Evolutionary conservation across 163 green algal genomes (phyloP).

Genomic region (Volvox carteri): DNA sequence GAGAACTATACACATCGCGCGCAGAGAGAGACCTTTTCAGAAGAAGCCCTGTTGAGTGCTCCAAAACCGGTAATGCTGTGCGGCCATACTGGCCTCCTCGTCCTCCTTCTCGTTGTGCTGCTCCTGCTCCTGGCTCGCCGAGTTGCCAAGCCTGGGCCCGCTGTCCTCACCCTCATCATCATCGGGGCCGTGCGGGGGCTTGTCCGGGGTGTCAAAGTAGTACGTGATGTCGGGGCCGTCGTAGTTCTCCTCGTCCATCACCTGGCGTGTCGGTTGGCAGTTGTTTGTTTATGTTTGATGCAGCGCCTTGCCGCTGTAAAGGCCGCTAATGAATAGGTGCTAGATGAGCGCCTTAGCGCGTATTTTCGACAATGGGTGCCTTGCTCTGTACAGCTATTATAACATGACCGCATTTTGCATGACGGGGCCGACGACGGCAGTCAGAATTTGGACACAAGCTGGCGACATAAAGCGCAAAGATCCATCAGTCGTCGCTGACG

Average conservation of each 20-base stretch:
- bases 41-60: constrained; percentile 51
- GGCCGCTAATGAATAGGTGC: too few species aligned
- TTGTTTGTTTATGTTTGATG: too few species aligned
- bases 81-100: background rate
- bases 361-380: too few species aligned
- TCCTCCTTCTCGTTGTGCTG: background rate
- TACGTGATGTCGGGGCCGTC: constrained; percentile 85
- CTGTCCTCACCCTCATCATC: constrained; percentile 68
- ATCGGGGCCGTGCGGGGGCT: constrained; percentile 60
- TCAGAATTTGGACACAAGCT: too few species aligned
- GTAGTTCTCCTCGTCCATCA: constrained; percentile 78
- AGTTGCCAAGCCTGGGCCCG: background rate
- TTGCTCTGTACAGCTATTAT: background rate
- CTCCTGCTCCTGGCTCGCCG: constrained; percentile 65
- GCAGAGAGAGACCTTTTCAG: too few species aligned
- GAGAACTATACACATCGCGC: too few species aligned
- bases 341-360: too few species aligned
- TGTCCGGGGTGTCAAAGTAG: constrained; percentile 62
- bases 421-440: too few species aligned
- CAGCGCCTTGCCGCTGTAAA: too few species aligned
- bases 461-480: too few species aligned
- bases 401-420: background rate
- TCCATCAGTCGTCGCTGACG: too few species aligned
- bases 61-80: constrained; percentile 34
- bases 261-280: constrained; percentile 36